Base-by-base conservation (phyloP, 306 rosid genomes). In the Sesbania bispinosa region DNA sequence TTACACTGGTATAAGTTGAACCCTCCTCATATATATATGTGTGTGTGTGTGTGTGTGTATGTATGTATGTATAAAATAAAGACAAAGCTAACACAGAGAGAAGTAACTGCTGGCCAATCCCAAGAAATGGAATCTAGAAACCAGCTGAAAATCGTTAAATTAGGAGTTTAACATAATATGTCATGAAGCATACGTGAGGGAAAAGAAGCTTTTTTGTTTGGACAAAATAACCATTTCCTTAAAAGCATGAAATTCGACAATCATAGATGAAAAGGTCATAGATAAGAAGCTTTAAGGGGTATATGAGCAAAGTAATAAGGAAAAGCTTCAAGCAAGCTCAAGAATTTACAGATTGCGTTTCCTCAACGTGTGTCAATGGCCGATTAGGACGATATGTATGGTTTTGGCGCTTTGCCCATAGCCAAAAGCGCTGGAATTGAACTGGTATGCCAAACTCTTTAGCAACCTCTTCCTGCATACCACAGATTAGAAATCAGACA, bases 341-440 rank as follows among this genome's bases (percentile, higher is more conserved):
- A 66, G 65, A 79, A 69, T 35, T 77, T 85, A 92, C 96, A 47
- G 89, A 78, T 83, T 88, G 96, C 58, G 87, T 50, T 88, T 89
- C 96, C 74, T 89, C 95, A 50, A 74, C 16, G 29, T 77, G 84
- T 7, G 88, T 89, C 83, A 88, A 74, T 74, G 90, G 98, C 50
- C 96, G 84, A 60, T 80, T 81, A 43, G 95, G 98, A 57, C 98
- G 92, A 77, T 92, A 92, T 2, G 98, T 89, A 63, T 88, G 89
- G 76, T 92, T 92, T 69, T 83, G 88, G 16, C 96, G 92, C 85
- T 86, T 86, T 14, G 88, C 98, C 98, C 98, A 92, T 43, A 92
- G 41, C 98, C 98, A 92, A 79, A 84, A 89, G 16, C 96, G 95
- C 81, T 86, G 94, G 84, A 88, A 79, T 64, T 88, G 92, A 75